These are phyloP conservation scores for Trichocladium uniseriatum DNA, from an alignment of 495 filamentous ascomycete genomes.

Conservation along the genomic window DNA sequence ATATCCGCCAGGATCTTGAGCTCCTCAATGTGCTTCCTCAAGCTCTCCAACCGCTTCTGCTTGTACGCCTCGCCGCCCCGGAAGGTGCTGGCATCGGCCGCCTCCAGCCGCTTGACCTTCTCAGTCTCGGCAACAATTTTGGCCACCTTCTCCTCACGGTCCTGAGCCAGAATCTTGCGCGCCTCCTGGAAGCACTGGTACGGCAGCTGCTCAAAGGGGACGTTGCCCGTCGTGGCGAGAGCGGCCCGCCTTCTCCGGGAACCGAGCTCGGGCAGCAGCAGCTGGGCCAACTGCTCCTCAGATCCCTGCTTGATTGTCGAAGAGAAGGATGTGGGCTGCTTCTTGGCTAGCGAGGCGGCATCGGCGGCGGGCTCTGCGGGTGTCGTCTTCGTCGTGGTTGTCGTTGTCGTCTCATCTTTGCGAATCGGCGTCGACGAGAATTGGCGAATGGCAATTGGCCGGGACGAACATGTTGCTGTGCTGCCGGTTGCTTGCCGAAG, in stretches of 20 bases:
- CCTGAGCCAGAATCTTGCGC: constrained; percentile 65
- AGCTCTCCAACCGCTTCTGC: constrained; percentile 55
- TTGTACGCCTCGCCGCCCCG: constrained; percentile 51
- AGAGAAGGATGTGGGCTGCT: constrained; percentile 16
- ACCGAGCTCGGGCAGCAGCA: constrained; percentile 56
- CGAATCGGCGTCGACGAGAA: constrained; percentile 38
- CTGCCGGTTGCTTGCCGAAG: constrained; percentile 40
- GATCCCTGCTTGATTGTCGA: constrained; percentile 37
- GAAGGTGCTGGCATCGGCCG: constrained; percentile 46
- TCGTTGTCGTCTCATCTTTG: constrained; percentile 32
- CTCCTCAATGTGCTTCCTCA: constrained; percentile 64
- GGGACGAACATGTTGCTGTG: constrained; percentile 23
- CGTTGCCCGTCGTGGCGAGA: constrained; percentile 53
- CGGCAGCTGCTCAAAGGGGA: constrained; percentile 87
- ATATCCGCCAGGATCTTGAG: constrained; percentile 88
- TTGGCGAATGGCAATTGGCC: constrained; percentile 30
- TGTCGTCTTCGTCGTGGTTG: constrained; percentile 25
- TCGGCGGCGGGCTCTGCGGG: constrained; percentile 12
- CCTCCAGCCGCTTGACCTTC: constrained; percentile 51
- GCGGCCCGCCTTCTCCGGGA: constrained; percentile 77
- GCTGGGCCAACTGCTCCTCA: constrained; percentile 50
- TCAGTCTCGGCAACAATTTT: constrained; percentile 51
- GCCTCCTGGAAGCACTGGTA: constrained; percentile 98
- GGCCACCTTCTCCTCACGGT: constrained; percentile 71
- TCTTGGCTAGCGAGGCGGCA: constrained; percentile 9